These are phyloP conservation scores for Cyberlindnera mycetangii DNA, from an alignment of 805 yeast species.

Conservation along the genomic window DNA sequence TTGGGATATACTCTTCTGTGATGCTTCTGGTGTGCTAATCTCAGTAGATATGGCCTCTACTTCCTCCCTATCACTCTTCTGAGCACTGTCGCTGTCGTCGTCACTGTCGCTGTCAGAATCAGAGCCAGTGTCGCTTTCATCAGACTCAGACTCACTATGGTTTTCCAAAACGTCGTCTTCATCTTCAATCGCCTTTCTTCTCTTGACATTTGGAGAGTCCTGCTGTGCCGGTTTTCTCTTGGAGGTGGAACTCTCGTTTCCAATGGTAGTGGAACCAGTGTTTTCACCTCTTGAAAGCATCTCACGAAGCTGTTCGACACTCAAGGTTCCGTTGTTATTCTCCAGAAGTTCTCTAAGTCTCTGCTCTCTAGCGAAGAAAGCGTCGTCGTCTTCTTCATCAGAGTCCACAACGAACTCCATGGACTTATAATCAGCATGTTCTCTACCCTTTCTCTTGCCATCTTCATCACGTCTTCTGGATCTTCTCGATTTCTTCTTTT, in stretches of 20 bases:
- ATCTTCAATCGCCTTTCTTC: slow-evolving; percentile 5
- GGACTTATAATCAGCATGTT: slow-evolving; percentile 35
- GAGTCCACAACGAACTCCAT: slow-evolving; percentile 55
- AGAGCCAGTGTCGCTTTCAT: slow-evolving; percentile 5
- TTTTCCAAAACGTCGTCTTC: slow-evolving; percentile 3
- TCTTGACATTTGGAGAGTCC: slow-evolving; percentile 14
- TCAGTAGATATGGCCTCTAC: slow-evolving; percentile 1
- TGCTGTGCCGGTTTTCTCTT: slow-evolving; percentile 7
- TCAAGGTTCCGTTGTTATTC: slow-evolving; percentile 15
- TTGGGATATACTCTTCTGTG: background rate
- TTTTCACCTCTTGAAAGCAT: slow-evolving; percentile 1
- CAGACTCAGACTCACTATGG: slow-evolving; percentile 3
- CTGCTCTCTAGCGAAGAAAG: slow-evolving; percentile 56
- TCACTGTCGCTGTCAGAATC: slow-evolving; percentile 5
- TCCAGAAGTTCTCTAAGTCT: slow-evolving; percentile 37
- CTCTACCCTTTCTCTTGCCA: slow-evolving; percentile 1
- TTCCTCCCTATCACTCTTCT: background rate
- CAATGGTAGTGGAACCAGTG: background rate
- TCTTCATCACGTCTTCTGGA: slow-evolving; percentile 25
- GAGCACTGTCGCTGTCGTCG: background rate
- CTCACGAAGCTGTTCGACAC: slow-evolving; percentile 11
- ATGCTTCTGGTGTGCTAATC: background rate
- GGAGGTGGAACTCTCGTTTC: background rate
- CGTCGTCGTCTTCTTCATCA: slow-evolving; percentile 51
- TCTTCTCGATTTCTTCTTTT: slow-evolving; percentile 8